Base-by-base conservation (phyloP, 345 rosid genomes). In the Pistacia vera region DNA sequence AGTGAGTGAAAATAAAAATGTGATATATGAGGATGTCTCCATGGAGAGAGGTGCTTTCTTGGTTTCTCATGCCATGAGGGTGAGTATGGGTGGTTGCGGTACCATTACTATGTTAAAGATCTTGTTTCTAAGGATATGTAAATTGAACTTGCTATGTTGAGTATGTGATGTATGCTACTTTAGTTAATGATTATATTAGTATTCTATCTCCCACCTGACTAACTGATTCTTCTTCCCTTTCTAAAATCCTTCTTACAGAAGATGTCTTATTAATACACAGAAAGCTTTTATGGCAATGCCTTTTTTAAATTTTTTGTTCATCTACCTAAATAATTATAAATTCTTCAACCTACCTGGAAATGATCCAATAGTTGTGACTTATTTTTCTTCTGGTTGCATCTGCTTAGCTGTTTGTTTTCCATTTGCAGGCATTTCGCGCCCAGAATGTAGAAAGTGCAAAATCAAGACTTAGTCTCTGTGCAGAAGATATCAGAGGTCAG, bases 21-120 rank as follows among this genome's bases (percentile, higher is more conserved):
- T 96, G 60, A 86, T 90, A 61, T 96, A 96, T 66, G 99, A 86
- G 73, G 99, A 96, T 64, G 97, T 96, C 28, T 96, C 99, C 25
- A 79, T 96, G 86, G 99, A 96, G 82, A 87, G 99, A 83, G 98
- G 98, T 69, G 88, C 95, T 71, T 96, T 96, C 89, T 87, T 97
- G 95, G 93, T 94, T 76, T 97, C 94, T 80, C 98, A 97, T 83
- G 94, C 97, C 46, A 91, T 92, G 97, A 85, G 98, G 92, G 99
- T 92, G 79, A 90, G 99, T 88, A 55, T 28, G 17, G 49, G 51
- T 74, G 55, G 59, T 68, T 58, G 30, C 35, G 14, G 10, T 62
- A 41, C 17, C 30, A 28, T 30, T 72, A 13, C 18, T 59, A 55
- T 20, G 63, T 58, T 48, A 60, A 46, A 51, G n/a, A 44, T 11